A percentile compares a stretch with the other conserved stretches of the same genome.
Evolutionary conservation across 768 basidiomycete species (phyloP).

Genomic region (Daedaleopsis nitida): DNA sequence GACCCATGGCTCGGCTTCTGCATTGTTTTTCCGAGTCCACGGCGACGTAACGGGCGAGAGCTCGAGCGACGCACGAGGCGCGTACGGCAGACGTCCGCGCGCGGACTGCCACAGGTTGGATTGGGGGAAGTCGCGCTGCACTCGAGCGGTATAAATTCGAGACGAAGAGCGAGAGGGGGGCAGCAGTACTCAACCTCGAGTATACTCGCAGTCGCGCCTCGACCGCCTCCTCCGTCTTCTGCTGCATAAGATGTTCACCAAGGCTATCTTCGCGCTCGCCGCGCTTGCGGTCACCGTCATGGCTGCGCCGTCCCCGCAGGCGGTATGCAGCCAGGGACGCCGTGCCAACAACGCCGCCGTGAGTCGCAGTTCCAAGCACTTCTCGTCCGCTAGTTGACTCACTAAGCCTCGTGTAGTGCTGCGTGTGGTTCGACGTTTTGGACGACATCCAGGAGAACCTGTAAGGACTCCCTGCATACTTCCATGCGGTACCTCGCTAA

Average conservation of each 20-base stretch:
- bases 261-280: constrained; percentile 2
- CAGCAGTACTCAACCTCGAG: constrained; percentile 5
- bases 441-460: constrained; percentile 20
- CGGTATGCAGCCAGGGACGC: neutral
- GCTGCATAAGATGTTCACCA: constrained; percentile 1
- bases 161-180: neutral
- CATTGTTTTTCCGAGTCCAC: neutral
- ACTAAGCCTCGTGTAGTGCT: constrained; percentile 3
- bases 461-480: neutral
- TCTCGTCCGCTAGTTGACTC: too few relatives aligned
- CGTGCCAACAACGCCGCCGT: neutral
- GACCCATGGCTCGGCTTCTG: neutral
- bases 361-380: neutral
- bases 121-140: neutral
- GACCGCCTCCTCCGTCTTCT: neutral
- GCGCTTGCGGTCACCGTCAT: constrained; percentile 1
- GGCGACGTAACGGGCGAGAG: neutral
- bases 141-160: neutral
- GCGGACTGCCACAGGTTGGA: neutral
- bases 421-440: constrained; percentile 21
- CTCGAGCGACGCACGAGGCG: neutral
- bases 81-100: too few relatives aligned
- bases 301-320: neutral
- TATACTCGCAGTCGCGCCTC: constrained; percentile 6
- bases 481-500: neutral